Conservation (phyloP, 2,329 filamentous ascomycete species). For the Nemania abortiva region DNA sequence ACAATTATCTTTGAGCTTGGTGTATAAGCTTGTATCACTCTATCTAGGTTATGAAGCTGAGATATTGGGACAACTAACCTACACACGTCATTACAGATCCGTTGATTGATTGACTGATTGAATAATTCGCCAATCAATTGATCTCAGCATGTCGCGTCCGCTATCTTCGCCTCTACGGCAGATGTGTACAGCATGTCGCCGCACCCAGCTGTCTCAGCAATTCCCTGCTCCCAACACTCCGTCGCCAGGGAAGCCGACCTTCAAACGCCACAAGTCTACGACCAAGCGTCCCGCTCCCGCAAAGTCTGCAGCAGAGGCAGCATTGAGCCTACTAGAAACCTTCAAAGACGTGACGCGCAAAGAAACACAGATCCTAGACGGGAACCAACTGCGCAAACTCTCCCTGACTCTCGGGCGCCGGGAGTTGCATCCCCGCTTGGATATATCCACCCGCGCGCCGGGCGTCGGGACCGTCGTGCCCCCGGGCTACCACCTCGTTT, state of each 20-base stretch:
- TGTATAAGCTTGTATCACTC: background rate
- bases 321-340: background rate
- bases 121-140: background rate
- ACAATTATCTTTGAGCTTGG: background rate
- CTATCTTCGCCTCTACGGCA: background rate
- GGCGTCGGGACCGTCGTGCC: conserved; percentile 57
- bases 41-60: background rate
- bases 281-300: background rate
- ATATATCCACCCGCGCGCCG: conserved; percentile 45
- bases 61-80: background rate
- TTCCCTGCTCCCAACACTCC: background rate
- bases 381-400: conserved; percentile 73
- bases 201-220: background rate
- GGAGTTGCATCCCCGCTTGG: conserved; percentile 55
- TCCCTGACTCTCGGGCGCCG: conserved; percentile 67
- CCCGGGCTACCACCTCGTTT: conserved; percentile 71
- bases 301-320: conserved; percentile 11
- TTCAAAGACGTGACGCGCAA: conserved; percentile 13
- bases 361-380: conserved; percentile 65
- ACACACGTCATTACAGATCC: no score
- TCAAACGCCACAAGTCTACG: conserved; percentile 9
- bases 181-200: background rate
- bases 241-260: background rate
- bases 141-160: conserved; percentile 15
- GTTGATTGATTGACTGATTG: no score